These are phyloP conservation scores for Collybia sordida DNA, from an alignment of 768 basidiomycete genomes.

Conservation along the genomic window DNA sequence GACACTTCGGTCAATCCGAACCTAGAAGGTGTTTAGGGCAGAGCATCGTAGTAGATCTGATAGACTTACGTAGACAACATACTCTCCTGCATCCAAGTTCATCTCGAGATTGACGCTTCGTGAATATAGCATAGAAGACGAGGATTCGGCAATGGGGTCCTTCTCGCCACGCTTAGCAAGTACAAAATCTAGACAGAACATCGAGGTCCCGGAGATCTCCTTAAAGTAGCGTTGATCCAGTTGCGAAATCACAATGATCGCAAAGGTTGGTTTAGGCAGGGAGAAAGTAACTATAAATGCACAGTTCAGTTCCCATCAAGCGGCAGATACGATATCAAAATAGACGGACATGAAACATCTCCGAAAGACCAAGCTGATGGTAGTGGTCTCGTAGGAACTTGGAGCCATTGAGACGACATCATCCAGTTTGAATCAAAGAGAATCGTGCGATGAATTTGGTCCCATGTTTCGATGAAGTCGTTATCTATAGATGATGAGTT, in stretches of 20 bases:
- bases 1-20: constrained; percentile 29
- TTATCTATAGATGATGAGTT: constrained; percentile 28
- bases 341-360: constrained; percentile 50
- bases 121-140: constrained; percentile 32
- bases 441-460: constrained; percentile 45
- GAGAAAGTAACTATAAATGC: constrained; percentile 41
- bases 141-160: constrained; percentile 34
- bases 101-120: constrained; percentile 43
- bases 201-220: constrained; percentile 41
- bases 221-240: constrained; percentile 49
- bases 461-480: constrained; percentile 47
- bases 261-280: constrained; percentile 34
- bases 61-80: constrained; percentile 40
- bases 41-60: neutral
- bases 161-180: constrained; percentile 47
- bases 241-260: constrained; percentile 55
- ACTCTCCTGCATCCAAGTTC: constrained; percentile 40
- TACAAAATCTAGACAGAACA: constrained; percentile 51
- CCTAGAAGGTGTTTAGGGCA: constrained; percentile 15
- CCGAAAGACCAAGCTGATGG: constrained; percentile 53
- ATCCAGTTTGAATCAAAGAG: constrained; percentile 52
- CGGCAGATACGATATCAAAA: neutral
- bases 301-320: neutral
- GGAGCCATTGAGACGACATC: constrained; percentile 52
- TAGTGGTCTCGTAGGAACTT: constrained; percentile 37